phyloP scores from a whole-genome alignment of 306 rosid species.

The Cicer bijugum region DNA sequence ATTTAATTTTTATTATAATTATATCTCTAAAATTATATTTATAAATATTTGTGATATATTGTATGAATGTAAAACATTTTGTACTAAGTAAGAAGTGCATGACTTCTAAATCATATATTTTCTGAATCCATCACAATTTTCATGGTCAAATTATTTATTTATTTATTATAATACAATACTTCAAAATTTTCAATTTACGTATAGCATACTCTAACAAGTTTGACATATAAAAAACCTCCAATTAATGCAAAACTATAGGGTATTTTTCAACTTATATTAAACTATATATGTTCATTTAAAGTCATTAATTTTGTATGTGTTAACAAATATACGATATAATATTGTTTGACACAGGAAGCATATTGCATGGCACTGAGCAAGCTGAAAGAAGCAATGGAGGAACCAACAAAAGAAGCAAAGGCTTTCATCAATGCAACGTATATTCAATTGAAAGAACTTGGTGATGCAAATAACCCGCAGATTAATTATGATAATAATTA shows the following conservation, averaged over 20 bases:
- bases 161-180: neutral
- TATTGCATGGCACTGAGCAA: slow-evolving; percentile 49
- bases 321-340: neutral
- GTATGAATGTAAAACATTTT: too few species aligned
- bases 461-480: slow-evolving; percentile 16
- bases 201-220: neutral
- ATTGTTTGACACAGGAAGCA: slow-evolving; percentile 45
- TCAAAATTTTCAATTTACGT: slow-evolving; percentile 7
- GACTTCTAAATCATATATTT: too few species aligned
- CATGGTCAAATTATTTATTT: neutral
- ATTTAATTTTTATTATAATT: too few species aligned
- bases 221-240: neutral
- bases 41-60: too few species aligned
- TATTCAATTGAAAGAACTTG: slow-evolving; percentile 44
- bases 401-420: slow-evolving; percentile 49
- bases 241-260: slow-evolving; percentile 6
- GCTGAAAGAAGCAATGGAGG: slow-evolving; percentile 52
- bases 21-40: too few species aligned
- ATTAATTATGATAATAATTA: slow-evolving; percentile 16
- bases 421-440: slow-evolving; percentile 43
- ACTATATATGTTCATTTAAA: neutral
- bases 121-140: neutral
- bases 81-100: too few species aligned
- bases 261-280: neutral
- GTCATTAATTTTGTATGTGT: neutral